phyloP scores from a whole-genome alignment of 768 basidiomycete genomes.

The Tulasnella sp. region DNA sequence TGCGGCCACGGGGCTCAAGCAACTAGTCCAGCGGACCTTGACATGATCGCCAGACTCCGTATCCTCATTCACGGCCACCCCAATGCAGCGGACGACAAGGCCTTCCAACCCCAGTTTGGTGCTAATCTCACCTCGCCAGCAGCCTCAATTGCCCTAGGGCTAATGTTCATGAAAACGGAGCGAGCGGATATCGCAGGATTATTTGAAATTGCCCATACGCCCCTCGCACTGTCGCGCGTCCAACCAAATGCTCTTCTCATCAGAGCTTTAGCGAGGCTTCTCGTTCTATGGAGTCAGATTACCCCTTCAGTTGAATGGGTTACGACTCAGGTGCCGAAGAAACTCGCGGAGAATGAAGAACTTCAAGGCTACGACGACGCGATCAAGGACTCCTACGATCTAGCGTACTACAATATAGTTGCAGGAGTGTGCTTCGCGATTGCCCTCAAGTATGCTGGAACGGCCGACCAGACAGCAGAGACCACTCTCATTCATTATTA shows the following conservation, averaged over 20 bases:
- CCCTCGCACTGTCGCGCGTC: constrained; percentile 77
- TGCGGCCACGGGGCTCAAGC: constrained; percentile 73
- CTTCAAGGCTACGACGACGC: constrained; percentile 38
- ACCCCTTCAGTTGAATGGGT: constrained; percentile 76
- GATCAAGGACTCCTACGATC: constrained; percentile 72
- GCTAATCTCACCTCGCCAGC: constrained; percentile 90
- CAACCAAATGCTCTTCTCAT: constrained; percentile 87
- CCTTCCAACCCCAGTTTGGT: constrained; percentile 61
- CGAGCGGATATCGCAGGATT: constrained; percentile 86
- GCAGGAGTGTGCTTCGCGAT: constrained; percentile 91
- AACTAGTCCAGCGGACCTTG: constrained; percentile 73
- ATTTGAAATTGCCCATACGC: constrained; percentile 78
- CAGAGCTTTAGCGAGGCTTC: constrained; percentile 70
- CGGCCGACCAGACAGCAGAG: constrained; percentile 88
- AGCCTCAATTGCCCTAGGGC: constrained; percentile 82
- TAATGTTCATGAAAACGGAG: constrained; percentile 90
- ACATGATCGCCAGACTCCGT: constrained; percentile 68
- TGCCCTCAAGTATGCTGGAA: constrained; percentile 92
- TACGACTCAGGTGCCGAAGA: constrained; percentile 68
- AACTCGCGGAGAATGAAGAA: constrained; percentile 42
- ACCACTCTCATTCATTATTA: constrained; percentile 77
- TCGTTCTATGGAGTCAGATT: constrained; percentile 89
- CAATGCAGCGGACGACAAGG: constrained; percentile 44
- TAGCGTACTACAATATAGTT: constrained; percentile 90
- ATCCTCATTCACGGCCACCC: constrained; percentile 76